Conservation (phyloP, 139 green algal species). For the Gonium pectorale region DNA sequence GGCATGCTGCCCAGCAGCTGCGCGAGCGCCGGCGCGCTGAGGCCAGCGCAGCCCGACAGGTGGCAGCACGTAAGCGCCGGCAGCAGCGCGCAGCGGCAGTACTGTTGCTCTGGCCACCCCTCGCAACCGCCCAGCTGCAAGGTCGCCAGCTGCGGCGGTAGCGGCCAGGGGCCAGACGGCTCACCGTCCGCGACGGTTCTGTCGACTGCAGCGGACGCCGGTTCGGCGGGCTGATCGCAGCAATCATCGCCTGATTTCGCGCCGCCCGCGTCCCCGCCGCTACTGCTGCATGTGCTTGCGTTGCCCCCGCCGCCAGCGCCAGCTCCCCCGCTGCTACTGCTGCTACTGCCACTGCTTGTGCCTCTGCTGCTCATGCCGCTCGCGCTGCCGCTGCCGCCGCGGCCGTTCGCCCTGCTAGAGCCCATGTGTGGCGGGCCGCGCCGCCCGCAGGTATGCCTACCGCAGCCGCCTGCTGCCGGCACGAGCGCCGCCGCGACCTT, state of each 20-base stretch:
- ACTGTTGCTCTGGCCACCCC: background rate
- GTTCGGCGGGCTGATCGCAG: too few species aligned
- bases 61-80: background rate
- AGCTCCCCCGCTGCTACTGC: background rate
- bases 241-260: too few species aligned
- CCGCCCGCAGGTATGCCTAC: too few species aligned
- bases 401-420: too few species aligned
- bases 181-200: too few species aligned
- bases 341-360: background rate
- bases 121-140: constrained; percentile 28
- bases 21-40: background rate
- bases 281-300: background rate
- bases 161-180: too few species aligned
- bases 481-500: background rate
- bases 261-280: background rate
- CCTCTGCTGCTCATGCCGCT: background rate
- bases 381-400: too few species aligned
- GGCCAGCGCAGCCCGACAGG: constrained; percentile 2
- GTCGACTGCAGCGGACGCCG: too few species aligned
- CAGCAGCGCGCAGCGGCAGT: background rate
- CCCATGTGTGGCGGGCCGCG: too few species aligned
- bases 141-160: constrained; percentile 5
- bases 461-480: too few species aligned
- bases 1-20: background rate
- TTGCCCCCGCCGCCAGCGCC: background rate